phyloP scores from a whole-genome alignment of 2,329 filamentous ascomycete genomes.

The Aspergillus hortae region DNA sequence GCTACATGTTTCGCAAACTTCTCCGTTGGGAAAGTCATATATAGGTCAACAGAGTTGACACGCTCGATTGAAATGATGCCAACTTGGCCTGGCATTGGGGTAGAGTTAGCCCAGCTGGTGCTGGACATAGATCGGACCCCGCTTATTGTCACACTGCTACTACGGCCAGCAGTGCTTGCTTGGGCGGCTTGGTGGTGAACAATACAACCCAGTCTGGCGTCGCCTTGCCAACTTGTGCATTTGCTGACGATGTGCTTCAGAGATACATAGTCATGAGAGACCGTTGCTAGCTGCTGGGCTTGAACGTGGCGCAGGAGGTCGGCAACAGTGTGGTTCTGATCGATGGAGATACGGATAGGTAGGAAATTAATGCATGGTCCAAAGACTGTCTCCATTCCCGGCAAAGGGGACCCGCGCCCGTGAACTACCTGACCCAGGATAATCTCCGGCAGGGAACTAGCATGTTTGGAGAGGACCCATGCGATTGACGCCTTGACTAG shows the following conservation, averaged over 20 bases:
- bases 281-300: conserved; percentile 8
- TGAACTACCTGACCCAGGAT: conserved; percentile 11
- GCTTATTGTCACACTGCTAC: neutral
- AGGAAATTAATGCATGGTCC: conserved; percentile 10
- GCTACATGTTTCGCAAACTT: no score
- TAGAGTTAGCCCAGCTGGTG: conserved; percentile 1
- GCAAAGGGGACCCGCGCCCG: conserved; percentile 7
- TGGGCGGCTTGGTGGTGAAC: conserved; percentile 7
- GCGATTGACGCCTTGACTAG: conserved; percentile 9
- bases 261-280: conserved; percentile 5
- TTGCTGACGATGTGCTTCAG: conserved; percentile 1
- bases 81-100: neutral
- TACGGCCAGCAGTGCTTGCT: neutral
- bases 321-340: conserved; percentile 2
- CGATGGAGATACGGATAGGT: conserved; percentile 4
- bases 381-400: conserved; percentile 2
- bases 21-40: no score
- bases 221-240: conserved; percentile 7
- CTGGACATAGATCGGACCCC: neutral
- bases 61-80: conserved; percentile 2
- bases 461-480: conserved; percentile 6
- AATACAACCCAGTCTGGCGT: conserved; percentile 3
- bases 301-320: conserved; percentile 12
- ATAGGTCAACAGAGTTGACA: no score
- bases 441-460: neutral